A percentile compares a stretch with the other conserved stretches of the same genome.
Conservation (phyloP, 202 grass and related monocot species). For the Zoysia matrella region DNA sequence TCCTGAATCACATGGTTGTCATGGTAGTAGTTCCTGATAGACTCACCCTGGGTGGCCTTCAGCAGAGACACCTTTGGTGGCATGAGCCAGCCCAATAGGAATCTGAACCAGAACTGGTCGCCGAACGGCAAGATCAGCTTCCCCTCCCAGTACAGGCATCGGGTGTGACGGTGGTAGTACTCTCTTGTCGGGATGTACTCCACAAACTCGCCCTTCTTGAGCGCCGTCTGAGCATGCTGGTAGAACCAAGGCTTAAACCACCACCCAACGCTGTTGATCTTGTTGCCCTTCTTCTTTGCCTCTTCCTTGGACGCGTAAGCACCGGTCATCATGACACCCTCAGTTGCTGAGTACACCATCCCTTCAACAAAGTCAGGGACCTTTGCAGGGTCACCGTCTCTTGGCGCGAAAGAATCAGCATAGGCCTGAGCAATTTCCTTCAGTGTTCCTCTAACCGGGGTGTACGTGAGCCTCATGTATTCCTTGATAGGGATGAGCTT, state of each 20-base stretch:
- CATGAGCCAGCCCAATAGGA: constrained; percentile 84
- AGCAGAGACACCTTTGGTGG: constrained; percentile 96
- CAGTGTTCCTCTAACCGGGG: constrained; percentile 59
- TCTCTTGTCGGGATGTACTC: constrained; percentile 96
- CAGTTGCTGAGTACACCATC: constrained; percentile 70
- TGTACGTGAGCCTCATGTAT: constrained; percentile 91
- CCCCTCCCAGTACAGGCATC: constrained; percentile 91
- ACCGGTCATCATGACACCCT: constrained; percentile 91
- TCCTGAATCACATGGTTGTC: constrained; percentile 97
- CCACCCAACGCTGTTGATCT: constrained; percentile 82
- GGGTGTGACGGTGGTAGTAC: constrained; percentile 94
- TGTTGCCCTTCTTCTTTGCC: constrained; percentile 96
- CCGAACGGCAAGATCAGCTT: constrained; percentile 93
- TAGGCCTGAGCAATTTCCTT: constrained; percentile 73
- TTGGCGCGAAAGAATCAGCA: constrained; percentile 77
- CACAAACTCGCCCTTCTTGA: constrained; percentile 84
- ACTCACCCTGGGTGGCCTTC: constrained; percentile 93
- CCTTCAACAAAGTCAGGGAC: constrained; percentile 93
- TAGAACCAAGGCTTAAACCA: constrained; percentile 99
- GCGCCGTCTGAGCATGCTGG: constrained; percentile 82
- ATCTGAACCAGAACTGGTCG: constrained; percentile 98
- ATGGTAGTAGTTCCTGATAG: constrained; percentile 96
- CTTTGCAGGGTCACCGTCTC: constrained; percentile 69
- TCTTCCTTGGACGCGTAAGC: constrained; percentile 89
- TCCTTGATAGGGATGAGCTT: constrained; percentile 95